Conservation (phyloP, 495 filamentous ascomycete genomes). For the Trichoderma reesei region DNA sequence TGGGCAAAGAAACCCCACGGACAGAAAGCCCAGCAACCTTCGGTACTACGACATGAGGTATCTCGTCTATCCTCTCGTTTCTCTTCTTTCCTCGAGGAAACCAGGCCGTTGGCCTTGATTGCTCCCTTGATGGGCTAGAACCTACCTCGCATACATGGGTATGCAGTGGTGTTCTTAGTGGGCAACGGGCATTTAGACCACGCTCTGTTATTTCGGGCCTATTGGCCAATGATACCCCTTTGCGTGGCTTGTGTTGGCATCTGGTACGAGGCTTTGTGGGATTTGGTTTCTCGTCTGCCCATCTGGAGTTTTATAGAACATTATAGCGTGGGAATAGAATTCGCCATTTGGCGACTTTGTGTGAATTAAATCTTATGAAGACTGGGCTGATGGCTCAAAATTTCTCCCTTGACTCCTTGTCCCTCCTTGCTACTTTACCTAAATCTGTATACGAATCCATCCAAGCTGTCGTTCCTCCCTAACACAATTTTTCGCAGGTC, state of each 20-base stretch:
- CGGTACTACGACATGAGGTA: neutral
- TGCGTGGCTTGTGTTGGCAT: neutral
- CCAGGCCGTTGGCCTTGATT: neutral
- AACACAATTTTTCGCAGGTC: no score
- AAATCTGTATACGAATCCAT: neutral
- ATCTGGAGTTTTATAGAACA: neutral
- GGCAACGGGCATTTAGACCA: neutral
- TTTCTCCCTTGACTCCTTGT: neutral
- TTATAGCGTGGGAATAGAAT: neutral
- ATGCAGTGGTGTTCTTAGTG: neutral
- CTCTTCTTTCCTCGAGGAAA: neutral
- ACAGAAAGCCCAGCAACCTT: neutral
- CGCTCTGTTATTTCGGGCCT: neutral
- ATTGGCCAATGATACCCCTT: neutral
- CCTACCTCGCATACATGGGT: neutral
- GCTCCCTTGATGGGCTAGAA: neutral
- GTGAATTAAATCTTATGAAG: neutral
- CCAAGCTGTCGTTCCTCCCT: neutral
- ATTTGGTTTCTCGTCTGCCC: neutral
- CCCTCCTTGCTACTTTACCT: neutral
- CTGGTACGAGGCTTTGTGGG: neutral
- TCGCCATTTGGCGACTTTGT: neutral
- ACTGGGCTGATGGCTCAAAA: neutral
- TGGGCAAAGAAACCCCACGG: neutral
- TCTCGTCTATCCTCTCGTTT: neutral